These are phyloP conservation scores for Ustilaginoidea virens DNA, from an alignment of 2,329 filamentous ascomycete species.

Conservation along the genomic window DNA sequence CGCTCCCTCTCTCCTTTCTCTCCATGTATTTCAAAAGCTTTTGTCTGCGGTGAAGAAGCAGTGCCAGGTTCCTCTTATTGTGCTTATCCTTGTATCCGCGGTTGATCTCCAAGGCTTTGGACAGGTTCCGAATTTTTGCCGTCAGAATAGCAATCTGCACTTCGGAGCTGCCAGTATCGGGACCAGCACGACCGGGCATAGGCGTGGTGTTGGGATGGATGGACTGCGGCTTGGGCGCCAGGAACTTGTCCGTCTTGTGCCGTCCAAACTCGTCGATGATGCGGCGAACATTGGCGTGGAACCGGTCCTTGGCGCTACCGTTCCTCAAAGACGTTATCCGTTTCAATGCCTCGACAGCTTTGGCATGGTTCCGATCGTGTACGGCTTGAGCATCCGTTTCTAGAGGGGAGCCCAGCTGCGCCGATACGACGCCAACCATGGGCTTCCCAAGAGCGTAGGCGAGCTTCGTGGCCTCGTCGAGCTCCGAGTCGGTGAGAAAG, in stretches of 20 bases:
- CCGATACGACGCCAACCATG: slow-evolving; percentile 19
- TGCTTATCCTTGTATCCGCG: slow-evolving; percentile 73
- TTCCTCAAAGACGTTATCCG: slow-evolving; percentile 69
- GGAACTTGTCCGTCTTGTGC: slow-evolving; percentile 64
- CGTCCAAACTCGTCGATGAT: slow-evolving; percentile 82
- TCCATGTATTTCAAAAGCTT: slow-evolving; percentile 78
- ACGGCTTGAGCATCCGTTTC: slow-evolving; percentile 20
- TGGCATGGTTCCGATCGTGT: slow-evolving; percentile 43
- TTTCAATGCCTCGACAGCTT: slow-evolving; percentile 58
- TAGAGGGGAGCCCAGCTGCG: slow-evolving; percentile 24
- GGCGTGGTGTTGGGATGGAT: slow-evolving; percentile 23
- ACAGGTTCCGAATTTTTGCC: slow-evolving; percentile 75
- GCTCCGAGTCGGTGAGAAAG: slow-evolving; percentile 51
- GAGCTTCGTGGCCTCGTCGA: slow-evolving; percentile 49
- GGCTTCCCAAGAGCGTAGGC: slow-evolving; percentile 56
- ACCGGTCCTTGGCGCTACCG: slow-evolving; percentile 61
- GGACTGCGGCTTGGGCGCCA: slow-evolving; percentile 46
- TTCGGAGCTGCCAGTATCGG: slow-evolving; percentile 87
- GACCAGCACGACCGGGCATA: slow-evolving; percentile 50
- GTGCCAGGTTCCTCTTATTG: slow-evolving; percentile 78
- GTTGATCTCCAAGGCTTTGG: slow-evolving; percentile 51
- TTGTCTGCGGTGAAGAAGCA: slow-evolving; percentile 79
- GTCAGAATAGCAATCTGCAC: slow-evolving; percentile 97
- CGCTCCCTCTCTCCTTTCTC: slow-evolving; percentile 77
- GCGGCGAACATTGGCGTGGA: slow-evolving; percentile 68